Base-by-base conservation (phyloP, 202 grass and related monocot species). In the Miscanthus sacchariflorus region DNA sequence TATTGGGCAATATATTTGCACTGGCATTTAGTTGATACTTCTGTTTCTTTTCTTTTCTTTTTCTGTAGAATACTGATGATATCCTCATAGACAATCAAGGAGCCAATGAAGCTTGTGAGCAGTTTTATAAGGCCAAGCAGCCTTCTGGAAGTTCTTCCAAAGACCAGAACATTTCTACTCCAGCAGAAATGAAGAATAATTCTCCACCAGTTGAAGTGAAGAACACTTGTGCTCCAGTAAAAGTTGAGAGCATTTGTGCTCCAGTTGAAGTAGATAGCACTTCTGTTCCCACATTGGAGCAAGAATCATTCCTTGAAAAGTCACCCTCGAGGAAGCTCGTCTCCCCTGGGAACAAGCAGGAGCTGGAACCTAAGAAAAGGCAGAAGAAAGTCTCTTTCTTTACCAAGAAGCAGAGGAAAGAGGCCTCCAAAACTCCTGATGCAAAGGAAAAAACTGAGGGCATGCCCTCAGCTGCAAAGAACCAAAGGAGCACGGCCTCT, bases 61-160 rank as follows among this genome's bases (percentile, higher is more conserved):
- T 54, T 83, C 25, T 69, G 75, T 75, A 92, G 90, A 70, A 70
- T 14, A 56, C 48, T 70, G 90, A 89, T 76, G 90, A 92, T 86
- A 64, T 89, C 74, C 90, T 92, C 83, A 89, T 89, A 89, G 83
- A 89, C 68, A 92, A 89, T 79, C 46, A 58, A 92, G 74, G 68
- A 70, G 87, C 84, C 28, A 83, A 64, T 38, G 90, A 83, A 79
- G 74, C 17, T 5, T 92, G 88, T 61, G 68, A 74, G 39, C 79
- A 88, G 35, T 87, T 92, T 40, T 68, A 86, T 70, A 84, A 76
- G 1, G 42, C 58, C 5, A 79, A 83, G 46, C 80, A 76, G 25
- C 69, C 68, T 44, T 36, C 75, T 83, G 40, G 61, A 87, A 83
- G 74, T 70, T 33, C 38, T 21, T 79, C 80, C 17, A 50, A 50